Conservation (phyloP, 2,329 filamentous ascomycete genomes). For the Fusarium sp. region DNA sequence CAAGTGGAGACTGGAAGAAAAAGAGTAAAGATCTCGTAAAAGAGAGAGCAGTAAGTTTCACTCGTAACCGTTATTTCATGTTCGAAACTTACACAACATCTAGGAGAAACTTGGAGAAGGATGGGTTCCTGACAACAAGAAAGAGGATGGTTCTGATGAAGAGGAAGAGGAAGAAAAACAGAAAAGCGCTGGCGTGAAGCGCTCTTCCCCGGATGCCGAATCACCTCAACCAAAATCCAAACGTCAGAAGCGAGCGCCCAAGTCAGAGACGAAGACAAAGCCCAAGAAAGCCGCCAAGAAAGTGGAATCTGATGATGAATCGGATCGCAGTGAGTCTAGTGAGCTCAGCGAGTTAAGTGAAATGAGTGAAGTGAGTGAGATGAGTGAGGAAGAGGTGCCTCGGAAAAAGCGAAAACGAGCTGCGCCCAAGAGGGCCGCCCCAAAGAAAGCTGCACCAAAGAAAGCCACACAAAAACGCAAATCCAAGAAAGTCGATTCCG, state of each 20-base stretch:
- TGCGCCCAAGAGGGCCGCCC: slow-evolving; percentile 9
- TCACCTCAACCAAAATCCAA: slow-evolving; percentile 57
- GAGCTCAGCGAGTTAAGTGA: slow-evolving; percentile 43
- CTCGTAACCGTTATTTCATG: not conserved
- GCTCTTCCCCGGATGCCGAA: slow-evolving; percentile 52
- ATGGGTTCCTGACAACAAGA: slow-evolving; percentile 50
- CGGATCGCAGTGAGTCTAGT: slow-evolving; percentile 41
- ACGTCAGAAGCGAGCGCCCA: slow-evolving; percentile 56
- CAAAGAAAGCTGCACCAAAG: slow-evolving; percentile 24
- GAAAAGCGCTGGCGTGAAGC: slow-evolving; percentile 52
- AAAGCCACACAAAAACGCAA: slow-evolving; percentile 20
- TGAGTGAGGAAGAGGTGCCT: slow-evolving; percentile 47
- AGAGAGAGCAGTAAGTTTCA: slow-evolving; percentile 63
- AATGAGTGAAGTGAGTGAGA: slow-evolving; percentile 43
- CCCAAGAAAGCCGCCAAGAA: slow-evolving; percentile 47
- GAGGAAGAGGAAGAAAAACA: slow-evolving; percentile 44
- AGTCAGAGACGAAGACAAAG: slow-evolving; percentile 46
- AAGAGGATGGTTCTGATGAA: slow-evolving; percentile 45
- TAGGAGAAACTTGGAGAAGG: slow-evolving; percentile 57
- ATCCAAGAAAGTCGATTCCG: slow-evolving; percentile 46
- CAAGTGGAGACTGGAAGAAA: slow-evolving; percentile 65
- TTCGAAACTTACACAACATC: slow-evolving; percentile 9
- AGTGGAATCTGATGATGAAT: slow-evolving; percentile 39
- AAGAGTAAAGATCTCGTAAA: slow-evolving; percentile 71
- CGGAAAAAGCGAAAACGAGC: slow-evolving; percentile 40